phyloP scores from a whole-genome alignment of 768 basidiomycete genomes.

The Lactarius pseudohatsudake region DNA sequence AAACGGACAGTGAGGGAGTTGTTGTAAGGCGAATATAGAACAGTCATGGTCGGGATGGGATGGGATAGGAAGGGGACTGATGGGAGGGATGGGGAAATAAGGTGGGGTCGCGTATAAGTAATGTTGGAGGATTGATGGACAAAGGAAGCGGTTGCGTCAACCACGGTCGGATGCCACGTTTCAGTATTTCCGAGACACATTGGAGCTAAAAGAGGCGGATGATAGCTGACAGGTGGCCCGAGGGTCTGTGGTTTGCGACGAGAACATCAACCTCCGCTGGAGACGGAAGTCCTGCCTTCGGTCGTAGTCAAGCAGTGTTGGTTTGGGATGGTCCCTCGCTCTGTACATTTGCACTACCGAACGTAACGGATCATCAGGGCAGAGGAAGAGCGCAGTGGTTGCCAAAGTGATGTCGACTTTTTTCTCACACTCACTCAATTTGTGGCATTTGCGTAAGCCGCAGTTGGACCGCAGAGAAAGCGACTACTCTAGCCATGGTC shows the following conservation, averaged over 20 bases:
- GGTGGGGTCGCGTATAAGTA: constrained; percentile 5
- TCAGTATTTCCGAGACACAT: background rate
- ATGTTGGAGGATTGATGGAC: constrained; percentile 3
- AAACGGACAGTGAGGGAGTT: constrained; percentile 13
- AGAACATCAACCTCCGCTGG: background rate
- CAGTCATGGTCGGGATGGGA: constrained; percentile 13
- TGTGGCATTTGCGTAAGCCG: background rate
- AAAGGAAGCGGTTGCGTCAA: background rate
- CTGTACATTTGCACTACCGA: background rate
- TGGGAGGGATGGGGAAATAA: background rate
- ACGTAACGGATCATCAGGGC: constrained; percentile 12
- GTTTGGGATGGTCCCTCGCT: background rate
- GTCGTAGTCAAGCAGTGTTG: background rate
- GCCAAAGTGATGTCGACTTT: background rate
- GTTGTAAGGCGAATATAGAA: constrained; percentile 2
- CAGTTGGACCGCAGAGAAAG: too few species aligned
- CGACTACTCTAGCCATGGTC: background rate
- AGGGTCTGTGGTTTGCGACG: background rate
- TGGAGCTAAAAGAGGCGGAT: constrained; percentile 5
- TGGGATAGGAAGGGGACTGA: background rate
- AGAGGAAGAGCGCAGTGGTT: background rate
- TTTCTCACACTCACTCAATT: background rate
- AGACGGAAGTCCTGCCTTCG: background rate
- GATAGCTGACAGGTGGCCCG: background rate
- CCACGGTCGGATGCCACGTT: background rate